Percentiles rank a stretch among this genome's conserved stretches.
phyloP scores from a whole-genome alignment of 768 basidiomycete genomes.

The Sporobolomyces pararoseus region DNA sequence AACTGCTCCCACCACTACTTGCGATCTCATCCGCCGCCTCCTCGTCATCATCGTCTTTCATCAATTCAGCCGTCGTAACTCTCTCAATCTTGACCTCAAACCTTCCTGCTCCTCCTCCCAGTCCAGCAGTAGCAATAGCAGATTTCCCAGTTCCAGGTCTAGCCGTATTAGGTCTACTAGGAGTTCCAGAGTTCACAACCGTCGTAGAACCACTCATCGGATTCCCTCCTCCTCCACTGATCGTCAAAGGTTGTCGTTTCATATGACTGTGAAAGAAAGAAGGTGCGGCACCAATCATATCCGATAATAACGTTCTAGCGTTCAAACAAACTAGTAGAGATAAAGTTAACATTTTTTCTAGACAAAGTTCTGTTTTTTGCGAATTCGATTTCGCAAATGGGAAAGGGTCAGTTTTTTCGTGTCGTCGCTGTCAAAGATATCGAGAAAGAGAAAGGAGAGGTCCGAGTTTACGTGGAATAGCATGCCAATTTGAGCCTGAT shows the following conservation, averaged over 20 bases:
- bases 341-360: no score
- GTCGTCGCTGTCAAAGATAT: constrained; percentile 4
- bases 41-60: neutral
- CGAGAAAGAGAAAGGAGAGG: neutral
- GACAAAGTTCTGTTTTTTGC: no score
- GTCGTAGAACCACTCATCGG: no score
- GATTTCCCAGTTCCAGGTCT: neutral
- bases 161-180: neutral
- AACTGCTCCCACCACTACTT: neutral
- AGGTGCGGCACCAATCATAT: constrained; percentile 22
- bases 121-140: neutral
- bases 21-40: neutral
- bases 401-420: constrained; percentile 15
- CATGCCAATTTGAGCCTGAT: constrained; percentile 18
- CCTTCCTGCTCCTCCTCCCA: neutral
- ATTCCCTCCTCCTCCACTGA: no score
- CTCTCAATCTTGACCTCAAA: neutral
- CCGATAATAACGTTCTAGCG: constrained; percentile 20
- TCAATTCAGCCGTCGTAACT: neutral
- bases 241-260: constrained; percentile 7
- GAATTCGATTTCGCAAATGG: no score
- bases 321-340: constrained; percentile 28
- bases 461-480: constrained; percentile 20
- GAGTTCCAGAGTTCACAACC: no score
- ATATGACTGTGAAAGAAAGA: neutral